Conservation (phyloP, 1,284 basidiomycete species). For the Peniophora sp. region DNA sequence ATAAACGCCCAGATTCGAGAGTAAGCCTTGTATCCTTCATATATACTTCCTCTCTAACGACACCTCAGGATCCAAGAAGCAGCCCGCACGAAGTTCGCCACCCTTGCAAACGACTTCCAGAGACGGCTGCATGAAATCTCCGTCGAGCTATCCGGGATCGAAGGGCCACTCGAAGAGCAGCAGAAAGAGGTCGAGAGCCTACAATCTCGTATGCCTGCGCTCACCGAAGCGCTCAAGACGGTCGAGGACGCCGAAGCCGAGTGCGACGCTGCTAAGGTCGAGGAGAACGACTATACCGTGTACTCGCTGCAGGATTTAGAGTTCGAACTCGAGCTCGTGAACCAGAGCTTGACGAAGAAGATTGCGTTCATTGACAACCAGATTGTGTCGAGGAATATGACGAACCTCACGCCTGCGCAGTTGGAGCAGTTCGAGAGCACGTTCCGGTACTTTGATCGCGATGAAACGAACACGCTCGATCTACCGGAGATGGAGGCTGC, state of each 20-base stretch:
- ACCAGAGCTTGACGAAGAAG: slow-evolving; percentile 82
- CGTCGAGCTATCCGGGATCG: slow-evolving; percentile 67
- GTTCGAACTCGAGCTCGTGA: slow-evolving; percentile 83
- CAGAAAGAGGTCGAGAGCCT: slow-evolving; percentile 46
- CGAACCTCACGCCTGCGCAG: slow-evolving; percentile 91
- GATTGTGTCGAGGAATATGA: slow-evolving; percentile 87
- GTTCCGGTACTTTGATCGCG: slow-evolving; percentile 95
- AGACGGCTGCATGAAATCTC: slow-evolving; percentile 65
- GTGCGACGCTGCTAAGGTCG: slow-evolving; percentile 87
- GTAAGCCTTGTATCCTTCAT: slow-evolving; percentile 37
- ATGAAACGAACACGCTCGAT: slow-evolving; percentile 83
- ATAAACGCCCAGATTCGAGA: slow-evolving; percentile 91
- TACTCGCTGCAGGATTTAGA: slow-evolving; percentile 87
- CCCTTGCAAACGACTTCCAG: slow-evolving; percentile 81
- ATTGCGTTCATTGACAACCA: slow-evolving; percentile 93
- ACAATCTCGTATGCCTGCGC: slow-evolving; percentile 54
- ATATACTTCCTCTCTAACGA: slow-evolving; percentile 7
- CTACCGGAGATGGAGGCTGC: slow-evolving; percentile 88
- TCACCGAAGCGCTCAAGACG: slow-evolving; percentile 47
- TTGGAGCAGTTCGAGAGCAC: slow-evolving; percentile 96
- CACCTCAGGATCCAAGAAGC: slow-evolving; percentile 77
- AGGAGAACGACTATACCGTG: slow-evolving; percentile 95
- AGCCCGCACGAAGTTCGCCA: slow-evolving; percentile 78
- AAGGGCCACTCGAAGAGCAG: slow-evolving; percentile 72
- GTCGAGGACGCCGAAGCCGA: slow-evolving; percentile 65